These are phyloP conservation scores for Calonectria hawksworthii DNA, from an alignment of 2,329 filamentous ascomycete genomes.

Conservation along the genomic window DNA sequence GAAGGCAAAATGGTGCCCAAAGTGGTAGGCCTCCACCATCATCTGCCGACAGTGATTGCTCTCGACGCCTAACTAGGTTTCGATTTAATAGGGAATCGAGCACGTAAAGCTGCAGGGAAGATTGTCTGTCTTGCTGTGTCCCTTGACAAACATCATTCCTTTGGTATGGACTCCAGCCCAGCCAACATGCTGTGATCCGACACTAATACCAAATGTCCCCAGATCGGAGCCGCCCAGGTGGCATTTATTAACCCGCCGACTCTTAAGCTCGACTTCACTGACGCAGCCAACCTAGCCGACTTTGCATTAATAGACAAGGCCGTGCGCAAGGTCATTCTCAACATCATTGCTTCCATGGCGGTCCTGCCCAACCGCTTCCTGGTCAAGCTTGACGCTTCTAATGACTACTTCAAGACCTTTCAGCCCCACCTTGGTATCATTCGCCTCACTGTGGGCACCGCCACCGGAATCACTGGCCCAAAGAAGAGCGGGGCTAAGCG, in stretches of 20 bases:
- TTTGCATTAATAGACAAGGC: slow-evolving; percentile 40
- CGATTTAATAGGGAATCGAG: slow-evolving; percentile 37
- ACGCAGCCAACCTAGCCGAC: slow-evolving; percentile 44
- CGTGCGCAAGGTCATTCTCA: slow-evolving; percentile 42
- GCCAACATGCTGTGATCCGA: not conserved
- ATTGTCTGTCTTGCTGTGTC: slow-evolving; percentile 39
- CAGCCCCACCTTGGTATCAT: slow-evolving; percentile 43
- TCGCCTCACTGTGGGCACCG: slow-evolving; percentile 40
- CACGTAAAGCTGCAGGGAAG: slow-evolving; percentile 42
- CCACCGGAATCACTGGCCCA: slow-evolving; percentile 38
- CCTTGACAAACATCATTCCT: slow-evolving; percentile 41
- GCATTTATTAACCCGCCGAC: slow-evolving; percentile 44
- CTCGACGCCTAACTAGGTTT: not conserved
- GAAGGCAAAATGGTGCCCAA: slow-evolving; percentile 45
- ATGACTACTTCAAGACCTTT: slow-evolving; percentile 47
- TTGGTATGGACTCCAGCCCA: slow-evolving; percentile 31
- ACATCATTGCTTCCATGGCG: slow-evolving; percentile 43
- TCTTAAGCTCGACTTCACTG: slow-evolving; percentile 44
- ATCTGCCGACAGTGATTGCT: not conserved
- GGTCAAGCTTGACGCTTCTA: slow-evolving; percentile 42
- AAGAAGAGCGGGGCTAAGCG: slow-evolving; percentile 43
- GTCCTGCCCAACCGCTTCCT: slow-evolving; percentile 46
- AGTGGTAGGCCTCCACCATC: slow-evolving; percentile 29
- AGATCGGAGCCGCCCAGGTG: slow-evolving; percentile 45
- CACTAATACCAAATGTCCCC: not conserved